Evolutionary conservation across 2,329 filamentous ascomycete genomes (phyloP).

Genomic region (Xylaria sp.): DNA sequence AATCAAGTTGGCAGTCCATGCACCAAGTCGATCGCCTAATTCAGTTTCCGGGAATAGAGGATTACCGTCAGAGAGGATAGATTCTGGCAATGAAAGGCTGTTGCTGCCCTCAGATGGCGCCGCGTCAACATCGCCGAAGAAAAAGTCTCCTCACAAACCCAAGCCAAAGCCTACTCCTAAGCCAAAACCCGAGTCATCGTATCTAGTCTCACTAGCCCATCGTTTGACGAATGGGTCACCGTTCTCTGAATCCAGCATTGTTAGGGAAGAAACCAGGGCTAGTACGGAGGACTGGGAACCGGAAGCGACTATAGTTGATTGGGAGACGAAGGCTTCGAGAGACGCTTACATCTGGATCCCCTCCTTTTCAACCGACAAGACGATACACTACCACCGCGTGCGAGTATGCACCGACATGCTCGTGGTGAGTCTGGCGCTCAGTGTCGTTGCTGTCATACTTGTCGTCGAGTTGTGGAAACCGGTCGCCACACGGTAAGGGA

Average conservation of each 20-base stretch:
- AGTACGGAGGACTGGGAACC: slow-evolving; percentile 31
- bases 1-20: slow-evolving; percentile 3
- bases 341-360: slow-evolving; percentile 37
- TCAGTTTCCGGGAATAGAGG: slow-evolving; percentile 5
- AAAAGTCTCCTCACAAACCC: slow-evolving; percentile 2
- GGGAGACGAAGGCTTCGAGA: slow-evolving; percentile 38
- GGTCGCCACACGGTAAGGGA: slow-evolving; percentile 32
- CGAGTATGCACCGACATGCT: slow-evolving; percentile 37
- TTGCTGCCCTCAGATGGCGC: background rate
- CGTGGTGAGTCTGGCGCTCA: slow-evolving; percentile 33
- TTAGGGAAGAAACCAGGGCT: slow-evolving; percentile 38
- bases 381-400: slow-evolving; percentile 35
- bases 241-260: slow-evolving; percentile 38
- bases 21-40: background rate
- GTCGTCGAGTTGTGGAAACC: slow-evolving; percentile 35
- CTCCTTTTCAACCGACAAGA: slow-evolving; percentile 34
- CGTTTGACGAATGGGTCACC: slow-evolving; percentile 30
- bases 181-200: slow-evolving; percentile 25
- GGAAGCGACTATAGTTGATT: slow-evolving; percentile 37
- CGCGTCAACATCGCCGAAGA: background rate
- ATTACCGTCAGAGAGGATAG: slow-evolving; percentile 1
- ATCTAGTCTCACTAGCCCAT: slow-evolving; percentile 30
- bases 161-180: no score
- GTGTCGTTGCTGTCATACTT: slow-evolving; percentile 30
- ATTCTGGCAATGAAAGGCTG: background rate